Evolutionary conservation across 495 filamentous ascomycete species (phyloP).

Genomic region (Pyrenula aspistea): DNA sequence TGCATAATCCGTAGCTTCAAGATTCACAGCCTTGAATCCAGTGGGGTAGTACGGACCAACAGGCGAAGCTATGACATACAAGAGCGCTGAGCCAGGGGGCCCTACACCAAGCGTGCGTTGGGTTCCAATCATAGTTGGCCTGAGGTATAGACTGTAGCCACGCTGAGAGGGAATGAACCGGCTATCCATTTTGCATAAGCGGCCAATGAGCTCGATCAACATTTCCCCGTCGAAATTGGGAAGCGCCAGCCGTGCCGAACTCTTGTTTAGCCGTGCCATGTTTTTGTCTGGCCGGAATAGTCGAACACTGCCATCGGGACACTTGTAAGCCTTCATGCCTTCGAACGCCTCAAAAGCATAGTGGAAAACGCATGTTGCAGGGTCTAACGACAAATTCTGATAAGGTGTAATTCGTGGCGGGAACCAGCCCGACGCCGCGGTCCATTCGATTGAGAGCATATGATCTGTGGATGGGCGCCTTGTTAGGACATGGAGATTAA

Average conservation of each 20-base stretch:
- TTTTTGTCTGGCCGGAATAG: conserved; percentile 95
- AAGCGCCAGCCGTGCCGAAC: conserved; percentile 77
- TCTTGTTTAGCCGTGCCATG: conserved; percentile 87
- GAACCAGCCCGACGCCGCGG: conserved; percentile 66
- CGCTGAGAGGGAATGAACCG: conserved; percentile 71
- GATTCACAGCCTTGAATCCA: conserved; percentile 88
- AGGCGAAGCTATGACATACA: conserved; percentile 91
- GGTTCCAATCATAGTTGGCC: conserved; percentile 94
- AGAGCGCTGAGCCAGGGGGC: conserved; percentile 76
- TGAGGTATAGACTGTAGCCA: conserved; percentile 88
- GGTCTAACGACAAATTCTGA: conserved; percentile 92
- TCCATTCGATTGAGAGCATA: conserved; percentile 96
- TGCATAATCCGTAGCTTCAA: conserved; percentile 88
- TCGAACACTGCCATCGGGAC: conserved; percentile 57
- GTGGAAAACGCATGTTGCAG: conserved; percentile 94
- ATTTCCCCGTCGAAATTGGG: conserved; percentile 64
- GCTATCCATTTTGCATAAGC: conserved; percentile 68
- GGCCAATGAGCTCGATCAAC: conserved; percentile 66
- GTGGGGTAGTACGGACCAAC: conserved; percentile 97
- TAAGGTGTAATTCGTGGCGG: conserved; percentile 76
- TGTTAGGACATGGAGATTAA: not conserved
- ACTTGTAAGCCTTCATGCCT: conserved; percentile 97
- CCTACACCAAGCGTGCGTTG: conserved; percentile 87
- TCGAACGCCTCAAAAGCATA: conserved; percentile 97
- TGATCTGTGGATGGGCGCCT: conserved; percentile 49